Evolutionary conservation across 352 stramenopile genomes (phyloP).

Genomic region (Hyaloperonospora brassicae): DNA sequence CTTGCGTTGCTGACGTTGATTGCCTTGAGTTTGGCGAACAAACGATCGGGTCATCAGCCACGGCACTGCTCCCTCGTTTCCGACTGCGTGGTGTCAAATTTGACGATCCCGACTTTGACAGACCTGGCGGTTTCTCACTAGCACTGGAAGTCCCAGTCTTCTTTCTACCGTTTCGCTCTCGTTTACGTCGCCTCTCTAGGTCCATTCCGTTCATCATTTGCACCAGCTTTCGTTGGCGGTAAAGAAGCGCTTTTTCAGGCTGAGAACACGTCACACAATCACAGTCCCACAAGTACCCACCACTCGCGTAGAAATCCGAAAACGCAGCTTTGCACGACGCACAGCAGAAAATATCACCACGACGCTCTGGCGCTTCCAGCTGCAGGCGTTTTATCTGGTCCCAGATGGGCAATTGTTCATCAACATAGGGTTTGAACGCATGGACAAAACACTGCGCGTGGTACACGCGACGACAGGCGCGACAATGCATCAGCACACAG

Average conservation of each 20-base stretch:
- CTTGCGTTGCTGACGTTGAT: neutral
- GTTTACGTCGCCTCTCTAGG: conserved; percentile 25
- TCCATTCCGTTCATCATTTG: conserved; percentile 37
- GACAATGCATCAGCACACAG: conserved; percentile 35
- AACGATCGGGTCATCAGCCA: neutral
- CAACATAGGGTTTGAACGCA: conserved; percentile 28
- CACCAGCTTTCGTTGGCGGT: conserved; percentile 33
- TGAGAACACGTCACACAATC: conserved; percentile 32
- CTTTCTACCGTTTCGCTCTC: conserved; percentile 19
- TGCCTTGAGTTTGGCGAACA: neutral
- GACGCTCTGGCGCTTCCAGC: conserved; percentile 18
- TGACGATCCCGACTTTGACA: conserved; percentile 3
- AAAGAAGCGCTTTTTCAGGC: conserved; percentile 28
- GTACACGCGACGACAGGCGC: conserved; percentile 32
- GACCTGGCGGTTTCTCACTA: conserved; percentile 1
- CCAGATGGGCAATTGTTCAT: conserved; percentile 20
- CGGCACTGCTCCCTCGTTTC: conserved; percentile 8
- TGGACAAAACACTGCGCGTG: conserved; percentile 36
- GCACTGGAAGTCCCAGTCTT: conserved; percentile 2
- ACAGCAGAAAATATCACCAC: conserved; percentile 38
- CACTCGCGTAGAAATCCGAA: conserved; percentile 34
- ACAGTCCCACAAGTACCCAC: conserved; percentile 30
- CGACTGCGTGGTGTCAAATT: conserved; percentile 13
- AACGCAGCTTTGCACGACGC: conserved; percentile 37
- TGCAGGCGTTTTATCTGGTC: conserved; percentile 29